Conservation (phyloP, 352 stramenopile genomes). For the Phytophthora podocarpi region DNA sequence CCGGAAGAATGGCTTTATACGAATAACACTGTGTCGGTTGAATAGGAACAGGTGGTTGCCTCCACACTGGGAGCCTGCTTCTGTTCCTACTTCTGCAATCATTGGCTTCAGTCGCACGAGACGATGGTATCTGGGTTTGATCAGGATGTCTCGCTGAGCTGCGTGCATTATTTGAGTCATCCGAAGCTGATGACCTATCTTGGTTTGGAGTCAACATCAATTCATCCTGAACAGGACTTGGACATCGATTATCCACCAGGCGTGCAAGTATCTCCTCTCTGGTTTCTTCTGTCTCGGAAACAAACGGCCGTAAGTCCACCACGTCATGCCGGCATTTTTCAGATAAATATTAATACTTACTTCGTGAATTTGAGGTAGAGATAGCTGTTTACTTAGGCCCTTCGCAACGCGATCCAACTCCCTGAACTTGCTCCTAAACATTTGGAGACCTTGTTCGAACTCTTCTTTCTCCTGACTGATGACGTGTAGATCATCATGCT, state of each 20-base stretch:
- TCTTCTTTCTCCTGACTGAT: slow-evolving; percentile 57
- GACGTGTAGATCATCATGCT: too few relatives aligned
- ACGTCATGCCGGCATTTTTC: too few relatives aligned
- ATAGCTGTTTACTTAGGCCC: slow-evolving; percentile 33
- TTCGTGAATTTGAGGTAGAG: neutral
- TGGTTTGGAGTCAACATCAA: neutral
- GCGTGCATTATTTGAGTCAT: neutral
- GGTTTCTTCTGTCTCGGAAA: neutral
- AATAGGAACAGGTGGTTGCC: slow-evolving; percentile 62
- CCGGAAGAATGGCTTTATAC: slow-evolving; percentile 53
- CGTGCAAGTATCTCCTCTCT: neutral
- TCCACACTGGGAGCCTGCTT: slow-evolving; percentile 56
- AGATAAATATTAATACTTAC: too few relatives aligned
- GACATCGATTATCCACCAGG: neutral
- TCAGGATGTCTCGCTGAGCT: neutral
- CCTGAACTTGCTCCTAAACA: slow-evolving; percentile 64
- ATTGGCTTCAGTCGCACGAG: neutral
- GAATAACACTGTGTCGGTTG: slow-evolving; percentile 54
- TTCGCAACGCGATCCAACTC: slow-evolving; percentile 68
- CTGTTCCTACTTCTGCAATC: slow-evolving; percentile 1
- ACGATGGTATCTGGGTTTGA: neutral
- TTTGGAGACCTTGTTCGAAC: slow-evolving; percentile 53
- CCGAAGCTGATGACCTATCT: slow-evolving; percentile 15
- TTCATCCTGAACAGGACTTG: slow-evolving; percentile 10
- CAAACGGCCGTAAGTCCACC: neutral